These are phyloP conservation scores for Sarocladium strictum DNA, from an alignment of 2,329 filamentous ascomycete species.

Conservation along the genomic window DNA sequence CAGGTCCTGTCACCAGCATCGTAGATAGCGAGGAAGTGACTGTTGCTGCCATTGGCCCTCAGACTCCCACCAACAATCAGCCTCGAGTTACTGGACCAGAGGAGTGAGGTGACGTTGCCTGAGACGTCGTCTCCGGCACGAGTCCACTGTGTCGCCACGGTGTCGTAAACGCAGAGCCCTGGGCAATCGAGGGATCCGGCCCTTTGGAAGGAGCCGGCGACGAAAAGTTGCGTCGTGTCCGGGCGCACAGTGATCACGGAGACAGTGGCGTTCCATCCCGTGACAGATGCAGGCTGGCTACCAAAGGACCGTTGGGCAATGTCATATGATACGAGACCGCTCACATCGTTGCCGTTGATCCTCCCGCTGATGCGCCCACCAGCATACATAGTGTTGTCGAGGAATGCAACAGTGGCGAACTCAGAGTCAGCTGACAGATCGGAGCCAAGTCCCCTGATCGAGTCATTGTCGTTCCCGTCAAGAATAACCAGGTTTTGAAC, in stretches of 20 bases:
- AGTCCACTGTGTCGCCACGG: constrained; percentile 67
- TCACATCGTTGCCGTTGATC: constrained; percentile 55
- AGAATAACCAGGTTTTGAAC: constrained; percentile 80
- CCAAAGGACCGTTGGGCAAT: constrained; percentile 58
- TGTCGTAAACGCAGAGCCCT: constrained; percentile 74
- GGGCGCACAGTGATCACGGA: constrained; percentile 71
- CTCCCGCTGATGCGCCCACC: constrained; percentile 75
- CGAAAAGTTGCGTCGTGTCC: constrained; percentile 65
- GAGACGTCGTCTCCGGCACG: constrained; percentile 66
- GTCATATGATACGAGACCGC: constrained; percentile 76
- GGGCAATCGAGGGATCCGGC: constrained; percentile 80
- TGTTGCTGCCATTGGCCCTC: constrained; percentile 54
- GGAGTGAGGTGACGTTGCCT: constrained; percentile 65
- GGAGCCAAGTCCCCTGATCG: constrained; percentile 62
- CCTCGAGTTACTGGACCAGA: constrained; percentile 68
- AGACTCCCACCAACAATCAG: constrained; percentile 77
- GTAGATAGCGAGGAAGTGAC: constrained; percentile 65
- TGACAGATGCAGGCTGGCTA: constrained; percentile 68
- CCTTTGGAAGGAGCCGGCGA: constrained; percentile 77
- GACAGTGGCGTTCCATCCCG: constrained; percentile 65
- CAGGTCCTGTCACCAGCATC: constrained; percentile 63
- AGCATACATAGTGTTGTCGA: constrained; percentile 66
- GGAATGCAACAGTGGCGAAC: constrained; percentile 64
- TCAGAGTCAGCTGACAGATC: constrained; percentile 66
- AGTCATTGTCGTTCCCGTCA: constrained; percentile 63